Evolutionary conservation across 768 basidiomycete species (phyloP), one percentile per base, ranked within the genome.

Genomic region (Suillus paluster): DNA sequence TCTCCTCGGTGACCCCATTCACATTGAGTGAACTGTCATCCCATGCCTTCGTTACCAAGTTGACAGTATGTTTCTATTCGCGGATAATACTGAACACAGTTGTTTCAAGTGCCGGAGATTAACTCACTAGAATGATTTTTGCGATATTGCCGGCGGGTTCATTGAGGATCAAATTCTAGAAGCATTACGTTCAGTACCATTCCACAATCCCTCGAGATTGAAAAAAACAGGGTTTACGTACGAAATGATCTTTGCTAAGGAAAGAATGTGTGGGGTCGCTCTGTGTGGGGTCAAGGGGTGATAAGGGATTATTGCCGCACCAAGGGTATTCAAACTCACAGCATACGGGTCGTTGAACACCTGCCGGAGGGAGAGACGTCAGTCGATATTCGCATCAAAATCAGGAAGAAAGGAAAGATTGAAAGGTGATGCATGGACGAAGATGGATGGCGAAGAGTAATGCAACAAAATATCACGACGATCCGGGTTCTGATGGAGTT

Each of bases 211-310:
- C 55, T 62, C 59, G 46, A 12, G 33, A 50, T 53, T 10, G 38
- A 42, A 17, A 39, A 11, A 11, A 55, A 12, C 5, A 19, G 27
- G 23, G 36, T n/a, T 45, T n/a, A 81, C 88, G 68, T 66, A 91
- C 91, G 67, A 94, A 94, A 68, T 95, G 92, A 70, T 95, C 92
- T 77, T 94, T 94, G 71, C 90, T 92, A 74, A 95, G 74, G 80
- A 92, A 92, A 4, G 91, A 94, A 71, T 94, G 92, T 3, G 92
- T 95, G 4, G 93, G 93, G 71, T 95, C 93, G 38, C 88, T 90
- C 87, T 92, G 67, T 49, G 52, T 53, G 62, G 64, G n/a, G 38
- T 33, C 36, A 60, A 48, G 60, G 66, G 21, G 57, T 6, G 60
- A 25, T 64, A n/a, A 69, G 41, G 54, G 36, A 54, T 53, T 52